phyloP scores from a whole-genome alignment of 2,329 filamentous ascomycete species.

The Colletotrichum agaves region DNA sequence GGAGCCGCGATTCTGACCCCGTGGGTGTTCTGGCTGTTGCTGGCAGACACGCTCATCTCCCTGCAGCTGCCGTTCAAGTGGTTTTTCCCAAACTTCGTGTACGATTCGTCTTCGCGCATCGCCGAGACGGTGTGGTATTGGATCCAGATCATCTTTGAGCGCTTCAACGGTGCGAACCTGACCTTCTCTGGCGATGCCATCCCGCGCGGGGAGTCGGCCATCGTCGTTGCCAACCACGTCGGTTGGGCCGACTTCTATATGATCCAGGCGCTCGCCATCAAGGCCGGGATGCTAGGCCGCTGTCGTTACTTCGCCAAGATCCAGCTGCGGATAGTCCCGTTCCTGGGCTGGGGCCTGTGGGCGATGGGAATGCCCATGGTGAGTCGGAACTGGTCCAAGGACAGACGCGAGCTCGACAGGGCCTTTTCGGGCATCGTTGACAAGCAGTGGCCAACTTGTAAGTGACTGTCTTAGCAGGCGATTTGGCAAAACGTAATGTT shows the following conservation, averaged over 20 bases:
- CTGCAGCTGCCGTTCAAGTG: conserved; percentile 59
- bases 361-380: conserved; percentile 74
- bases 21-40: conserved; percentile 63
- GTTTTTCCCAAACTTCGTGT: conserved; percentile 60
- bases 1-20: conserved; percentile 57
- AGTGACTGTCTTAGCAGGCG: conserved; percentile 43
- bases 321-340: conserved; percentile 67
- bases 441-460: conserved; percentile 67
- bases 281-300: conserved; percentile 67
- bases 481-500: neutral
- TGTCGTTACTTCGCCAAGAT: conserved; percentile 72
- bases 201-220: conserved; percentile 65
- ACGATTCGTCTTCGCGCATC: conserved; percentile 64
- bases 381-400: conserved; percentile 67
- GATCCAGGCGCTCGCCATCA: conserved; percentile 67
- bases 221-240: conserved; percentile 70
- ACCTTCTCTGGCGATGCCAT: conserved; percentile 63
- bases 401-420: conserved; percentile 65
- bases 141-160: conserved; percentile 67
- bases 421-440: conserved; percentile 66
- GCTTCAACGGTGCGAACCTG: conserved; percentile 63
- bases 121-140: conserved; percentile 66
- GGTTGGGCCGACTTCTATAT: conserved; percentile 73
- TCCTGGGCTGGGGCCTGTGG: conserved; percentile 73
- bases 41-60: conserved; percentile 63